Evolutionary conservation across 2,329 filamentous ascomycete genomes (phyloP).

Genomic region (Aspergillus quadricinctus): DNA sequence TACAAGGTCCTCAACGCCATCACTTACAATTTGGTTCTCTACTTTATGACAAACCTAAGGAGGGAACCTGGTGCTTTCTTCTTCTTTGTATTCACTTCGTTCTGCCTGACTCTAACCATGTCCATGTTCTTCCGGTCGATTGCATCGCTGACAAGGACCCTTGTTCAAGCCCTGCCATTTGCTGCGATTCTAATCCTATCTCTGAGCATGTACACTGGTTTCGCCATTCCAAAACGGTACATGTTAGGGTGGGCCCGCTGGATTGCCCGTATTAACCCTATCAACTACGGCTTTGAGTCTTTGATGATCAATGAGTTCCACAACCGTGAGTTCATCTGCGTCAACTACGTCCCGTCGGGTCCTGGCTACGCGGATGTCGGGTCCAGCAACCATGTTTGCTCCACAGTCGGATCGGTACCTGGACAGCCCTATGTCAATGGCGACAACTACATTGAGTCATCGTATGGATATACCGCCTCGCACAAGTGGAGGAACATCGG

Average conservation of each 20-base stretch:
- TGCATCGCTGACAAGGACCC: constrained; percentile 64
- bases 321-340: constrained; percentile 54
- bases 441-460: constrained; percentile 51
- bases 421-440: constrained; percentile 56
- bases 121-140: constrained; percentile 79
- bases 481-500: constrained; percentile 67
- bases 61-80: constrained; percentile 73
- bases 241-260: constrained; percentile 76
- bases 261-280: constrained; percentile 73
- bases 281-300: constrained; percentile 73
- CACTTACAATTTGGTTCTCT: constrained; percentile 70
- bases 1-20: constrained; percentile 70
- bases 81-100: constrained; percentile 73
- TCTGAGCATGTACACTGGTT: constrained; percentile 44
- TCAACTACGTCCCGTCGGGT: constrained; percentile 38
- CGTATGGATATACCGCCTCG: constrained; percentile 52
- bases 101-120: constrained; percentile 68
- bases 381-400: constrained; percentile 47
- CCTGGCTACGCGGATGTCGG: constrained; percentile 33
- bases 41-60: constrained; percentile 79
- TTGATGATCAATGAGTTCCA: constrained; percentile 81
- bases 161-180: constrained; percentile 51
- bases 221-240: constrained; percentile 41
- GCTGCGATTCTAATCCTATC: constrained; percentile 43
- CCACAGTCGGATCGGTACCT: constrained; percentile 52